Percentiles rank a stretch among this genome's conserved stretches.
Conservation (phyloP, 192 early-diverging fungal genomes). For the Coemansia erecta region DNA sequence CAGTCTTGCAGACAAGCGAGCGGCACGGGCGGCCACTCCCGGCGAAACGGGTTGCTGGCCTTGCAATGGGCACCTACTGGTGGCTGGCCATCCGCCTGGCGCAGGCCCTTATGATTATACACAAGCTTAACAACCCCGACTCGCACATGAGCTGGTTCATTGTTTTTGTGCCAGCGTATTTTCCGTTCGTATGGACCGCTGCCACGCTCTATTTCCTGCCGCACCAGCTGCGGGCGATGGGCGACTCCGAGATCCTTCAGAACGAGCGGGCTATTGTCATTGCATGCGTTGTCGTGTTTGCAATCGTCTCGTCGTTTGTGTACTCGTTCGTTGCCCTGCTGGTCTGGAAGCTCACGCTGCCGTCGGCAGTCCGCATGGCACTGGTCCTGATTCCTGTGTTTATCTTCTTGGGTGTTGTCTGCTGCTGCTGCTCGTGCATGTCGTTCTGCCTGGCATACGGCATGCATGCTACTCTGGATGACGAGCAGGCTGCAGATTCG, state of each 20-base stretch:
- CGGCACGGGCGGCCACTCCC: background rate
- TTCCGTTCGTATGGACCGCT: constrained; percentile 59
- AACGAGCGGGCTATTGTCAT: constrained; percentile 35
- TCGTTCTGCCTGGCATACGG: constrained; percentile 39
- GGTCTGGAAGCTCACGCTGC: constrained; percentile 51
- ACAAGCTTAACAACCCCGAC: constrained; percentile 55
- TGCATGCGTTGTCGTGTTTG: constrained; percentile 53
- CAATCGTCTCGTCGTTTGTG: constrained; percentile 32
- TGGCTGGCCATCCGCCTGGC: constrained; percentile 64
- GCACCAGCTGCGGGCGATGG: constrained; percentile 49
- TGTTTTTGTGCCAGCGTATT: constrained; percentile 68
- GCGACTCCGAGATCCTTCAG: constrained; percentile 33
- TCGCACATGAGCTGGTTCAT: constrained; percentile 62
- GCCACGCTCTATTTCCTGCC: constrained; percentile 48
- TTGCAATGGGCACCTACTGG: constrained; percentile 59
- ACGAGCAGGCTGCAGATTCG: constrained; percentile 17
- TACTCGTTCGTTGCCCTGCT: constrained; percentile 61
- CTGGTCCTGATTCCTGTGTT: constrained; percentile 69
- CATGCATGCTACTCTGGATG: constrained; percentile 38
- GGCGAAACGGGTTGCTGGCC: constrained; percentile 23
- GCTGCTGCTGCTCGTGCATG: constrained; percentile 46
- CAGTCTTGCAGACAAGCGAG: constrained; percentile 5
- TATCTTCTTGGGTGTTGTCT: constrained; percentile 45
- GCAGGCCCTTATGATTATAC: constrained; percentile 65
- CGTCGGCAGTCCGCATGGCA: constrained; percentile 53